Evolutionary conservation across 441 rosid species (phyloP), one percentile per base, ranked within the genome.

Genomic region (Sinapis alba): DNA sequence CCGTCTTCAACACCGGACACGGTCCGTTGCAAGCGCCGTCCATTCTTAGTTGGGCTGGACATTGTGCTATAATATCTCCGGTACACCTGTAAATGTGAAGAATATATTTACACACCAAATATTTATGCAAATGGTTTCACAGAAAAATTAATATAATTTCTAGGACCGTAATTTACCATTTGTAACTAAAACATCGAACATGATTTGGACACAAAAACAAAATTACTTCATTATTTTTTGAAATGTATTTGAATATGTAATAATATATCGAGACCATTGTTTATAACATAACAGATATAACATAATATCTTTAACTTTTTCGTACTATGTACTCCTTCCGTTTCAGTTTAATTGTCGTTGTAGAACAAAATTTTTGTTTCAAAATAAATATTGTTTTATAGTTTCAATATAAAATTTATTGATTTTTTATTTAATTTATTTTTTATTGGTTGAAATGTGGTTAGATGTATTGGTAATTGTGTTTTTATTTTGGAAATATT

Each of bases 21-120:
- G 92, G 81, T 28, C 74, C 80, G 19, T 87, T 85, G 26, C 92
- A 88, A 15, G 89, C 89, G 0, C 83, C 83, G 0, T 80, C 75
- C 24, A 74, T 74, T 72, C 28, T 71, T 59, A 88, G 73, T 7
- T 53, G 54, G 0, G 1, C 15, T 11, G 89, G 89, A 51, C 94
- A 88, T 36, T 86, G 81, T 9, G 47, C 78, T 0, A 67, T 73
- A 21, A 89, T 83, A 21, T 83, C 72, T 5, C 81, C 89, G 0
- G 76, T 45, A 62, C 92, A 88, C 20, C 36, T 69, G 27, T 73
- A 34, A 12, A 56, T 18, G 20, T 23, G 30, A 26, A 62, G 30
- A 26, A 62, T 32, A 21, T 16, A 23, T 41, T 59, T 34, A 56
- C 16, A 56, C 16, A 56, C 60, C 1, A 56, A 56, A 5, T 7